Evolutionary conservation across 2,329 filamentous ascomycete species (phyloP), one percentile per base, ranked within the genome.

Genomic region (Colletotrichum tabaci): DNA sequence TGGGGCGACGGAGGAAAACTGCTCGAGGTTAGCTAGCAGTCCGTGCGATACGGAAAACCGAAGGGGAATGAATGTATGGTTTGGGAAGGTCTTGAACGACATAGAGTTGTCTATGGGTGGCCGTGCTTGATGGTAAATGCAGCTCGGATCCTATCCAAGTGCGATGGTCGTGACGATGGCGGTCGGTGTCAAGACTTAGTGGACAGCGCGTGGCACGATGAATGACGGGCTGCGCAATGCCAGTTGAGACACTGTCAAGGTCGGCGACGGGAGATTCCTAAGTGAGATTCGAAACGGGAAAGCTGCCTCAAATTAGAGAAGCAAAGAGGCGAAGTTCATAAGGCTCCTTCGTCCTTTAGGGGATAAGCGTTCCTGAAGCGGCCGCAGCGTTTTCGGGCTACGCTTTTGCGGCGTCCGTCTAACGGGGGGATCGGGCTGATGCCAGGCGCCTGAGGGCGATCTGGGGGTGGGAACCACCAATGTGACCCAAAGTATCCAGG

Each of bases 271-370:
- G 2, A 10, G 40, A 18, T 15, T 57, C 35, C 18, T 12, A 6
- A 2, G 30, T 16, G 4, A 40, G 8, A 8, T 23, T 5, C 9
- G 8, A 13, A 2, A 3, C 10, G 16, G 3, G 13, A 18, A 3
- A 3, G 21, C 15, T 7, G 9, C 35, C 49, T 42, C 50, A 23
- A 26, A 57, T 61, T 49, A 66, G 49, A 52, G 50, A 35, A 56
- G 40, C 56, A 49, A 42, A 40, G 56, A 50, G 67, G 67, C 67
- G 40, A 38, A 47, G 67, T 55, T 52, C 40, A 21, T 46, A 46
- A 18, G 30, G 38, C 61, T 69, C 47, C 49, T 23, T 46, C 49
- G 7, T 12, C 30, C 30, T 64, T 12, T 35, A 2, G 9, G 30
- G 8, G 30, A 10, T 9, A 8, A 35, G 30, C 9, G 42, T 38